phyloP scores from a whole-genome alignment of 805 yeast species.

The Candida succiphila region DNA sequence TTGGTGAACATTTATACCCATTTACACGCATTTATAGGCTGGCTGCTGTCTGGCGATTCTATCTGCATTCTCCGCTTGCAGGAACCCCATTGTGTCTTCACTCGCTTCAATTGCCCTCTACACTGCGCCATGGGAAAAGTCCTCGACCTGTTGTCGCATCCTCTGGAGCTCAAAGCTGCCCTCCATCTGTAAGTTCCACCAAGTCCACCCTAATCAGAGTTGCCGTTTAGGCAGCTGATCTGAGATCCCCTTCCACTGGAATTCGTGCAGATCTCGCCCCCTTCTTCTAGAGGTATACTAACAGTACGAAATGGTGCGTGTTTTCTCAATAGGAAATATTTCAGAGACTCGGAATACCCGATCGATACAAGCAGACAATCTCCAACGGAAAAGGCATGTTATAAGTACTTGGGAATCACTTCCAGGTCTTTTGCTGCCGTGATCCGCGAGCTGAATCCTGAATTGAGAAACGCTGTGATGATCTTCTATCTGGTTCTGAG shows the following conservation, averaged over 20 bases:
- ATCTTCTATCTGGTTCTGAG: slow-evolving; percentile 78
- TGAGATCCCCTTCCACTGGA: too few species aligned
- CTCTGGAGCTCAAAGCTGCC: slow-evolving; percentile 61
- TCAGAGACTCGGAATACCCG: slow-evolving; percentile 46
- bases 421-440: slow-evolving; percentile 95
- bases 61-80: too few species aligned
- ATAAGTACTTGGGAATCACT: slow-evolving; percentile 52
- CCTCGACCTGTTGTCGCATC: slow-evolving; percentile 52
- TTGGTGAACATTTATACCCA: too few species aligned
- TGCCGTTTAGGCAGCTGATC: too few species aligned
- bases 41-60: too few species aligned
- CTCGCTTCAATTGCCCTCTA: too few species aligned
- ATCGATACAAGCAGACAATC: slow-evolving; percentile 29
- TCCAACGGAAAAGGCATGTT: slow-evolving; percentile 50
- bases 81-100: too few species aligned
- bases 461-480: slow-evolving; percentile 71
- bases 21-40: too few species aligned
- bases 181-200: slow-evolving; percentile 39
- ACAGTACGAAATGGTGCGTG: background rate
- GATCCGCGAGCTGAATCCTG: slow-evolving; percentile 84
- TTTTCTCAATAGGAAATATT: slow-evolving; percentile 27
- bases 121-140: slow-evolving; percentile 70
- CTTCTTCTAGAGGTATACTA: too few species aligned
- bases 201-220: background rate
- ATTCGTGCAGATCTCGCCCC: too few species aligned